Base-by-base conservation (phyloP, 768 basidiomycete genomes). In the Boletellus emodensis region DNA sequence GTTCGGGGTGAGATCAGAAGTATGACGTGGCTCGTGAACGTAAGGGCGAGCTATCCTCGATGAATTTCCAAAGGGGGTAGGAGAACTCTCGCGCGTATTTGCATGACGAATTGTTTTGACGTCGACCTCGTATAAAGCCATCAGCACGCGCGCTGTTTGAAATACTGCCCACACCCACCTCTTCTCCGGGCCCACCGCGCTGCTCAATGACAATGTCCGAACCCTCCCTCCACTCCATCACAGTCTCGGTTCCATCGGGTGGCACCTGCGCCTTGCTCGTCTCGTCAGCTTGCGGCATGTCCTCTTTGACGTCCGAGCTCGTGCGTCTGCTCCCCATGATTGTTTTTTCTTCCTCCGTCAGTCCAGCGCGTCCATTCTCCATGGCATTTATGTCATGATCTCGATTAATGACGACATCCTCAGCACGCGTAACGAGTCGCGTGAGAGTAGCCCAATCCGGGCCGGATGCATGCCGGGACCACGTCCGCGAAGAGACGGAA, bases 401-500 rank as follows among this genome's bases (percentile, higher is more conserved):
- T 18, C 90, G 78, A 62, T 96, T 95, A 63, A 95, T 87, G 33
- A 92, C 79, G 53, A 95, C 83, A 40, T 87, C 85, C 45, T 87
- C 85, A 5, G 80, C 84, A 1, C 85, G 79, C 12, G 75, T 72
- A 44, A 94, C 82, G 35, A 82, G 76, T 33, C 83, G 75, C 15
- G 87, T 85, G 56, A 88, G 84, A 42, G 80, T 83, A 9, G 90
- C 77, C 91, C 94, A 96, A 40, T 94, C 91, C 0, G 94, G 89
- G 37, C 74, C 71, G 26, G 74, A 68, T 28, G 84, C 79, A 57
- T 87, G 82, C 45, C 93, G 76, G 9, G 92, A 94, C 86, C 89
- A 92, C 8, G 95, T 97, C 57, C 92, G 80, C 13, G 90, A 87
- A n/a, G 63, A 65, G 11, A 66, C 67, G 1, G 81, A 85, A 65